Evolutionary conservation across 1,284 basidiomycete species (phyloP), one percentile per base, ranked within the genome.

Genomic region (Ganoderma sinense): DNA sequence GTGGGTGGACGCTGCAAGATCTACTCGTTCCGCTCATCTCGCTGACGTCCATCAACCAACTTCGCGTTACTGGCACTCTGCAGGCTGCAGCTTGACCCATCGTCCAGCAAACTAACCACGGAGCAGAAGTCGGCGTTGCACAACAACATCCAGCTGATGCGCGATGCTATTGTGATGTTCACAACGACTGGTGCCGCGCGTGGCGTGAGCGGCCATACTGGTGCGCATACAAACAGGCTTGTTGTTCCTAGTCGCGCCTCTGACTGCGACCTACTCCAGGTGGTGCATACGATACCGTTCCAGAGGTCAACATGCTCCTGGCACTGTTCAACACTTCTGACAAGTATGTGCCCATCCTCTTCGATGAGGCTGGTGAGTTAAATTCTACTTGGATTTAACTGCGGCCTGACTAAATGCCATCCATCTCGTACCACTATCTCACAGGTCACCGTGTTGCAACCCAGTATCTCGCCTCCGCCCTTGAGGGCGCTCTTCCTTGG

Each of bases 391-490:
- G 36, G 11, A 16, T 20, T 53, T 33, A 45, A 26, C 36, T 59
- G 48, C 64, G 26, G 65, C 56, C 33, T 59, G 62, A 31, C 40
- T 31, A 68, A 63, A 48, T 33, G 40, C 4, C 13, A n/a, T 63
- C n/a, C n/a, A 40, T 29, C 31, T 63, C 62, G 43, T 70, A 39
- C 64, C 33, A 29, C 66, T 72, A 56, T 65, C 62, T 23, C 60
- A 66, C 76, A 91, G 94, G 94, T 48, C 94, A 96, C 78, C 92
- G 94, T 78, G 94, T 96, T 66, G 94, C 94, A 0, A 95, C 94
- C 0, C 94, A 96, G 77, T 96, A 95, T 80, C 85, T 96, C 51
- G 86, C 95, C 40, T 85, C 93, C 55, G 93, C 91, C 0, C 84
- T 95, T 11, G 89, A 94, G 60, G 94, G 94, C 1, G 80, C 88